Percentiles rank a stretch among this genome's conserved stretches.
phyloP scores from a whole-genome alignment of 768 basidiomycete genomes.

The Russula sp. region DNA sequence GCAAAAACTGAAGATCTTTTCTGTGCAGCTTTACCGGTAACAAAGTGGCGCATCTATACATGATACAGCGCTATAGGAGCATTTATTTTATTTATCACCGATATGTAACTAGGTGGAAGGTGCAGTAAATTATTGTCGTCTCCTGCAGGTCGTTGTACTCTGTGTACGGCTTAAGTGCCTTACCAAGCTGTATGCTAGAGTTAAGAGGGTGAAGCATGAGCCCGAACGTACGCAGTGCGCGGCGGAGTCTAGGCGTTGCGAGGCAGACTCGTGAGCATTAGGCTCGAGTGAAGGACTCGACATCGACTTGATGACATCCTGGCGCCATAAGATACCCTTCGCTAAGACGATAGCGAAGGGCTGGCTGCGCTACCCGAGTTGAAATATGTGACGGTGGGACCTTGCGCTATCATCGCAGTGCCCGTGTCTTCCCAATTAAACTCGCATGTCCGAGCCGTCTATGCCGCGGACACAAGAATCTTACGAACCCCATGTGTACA shows the following conservation, averaged over 20 bases:
- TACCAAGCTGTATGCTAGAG: background rate
- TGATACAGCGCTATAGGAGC: conserved; percentile 23
- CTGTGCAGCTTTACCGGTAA: conserved; percentile 56
- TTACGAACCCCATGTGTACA: background rate
- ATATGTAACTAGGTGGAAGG: background rate
- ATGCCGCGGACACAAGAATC: background rate
- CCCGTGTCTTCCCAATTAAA: too few species aligned
- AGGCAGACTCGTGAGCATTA: too few species aligned
- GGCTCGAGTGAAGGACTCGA: too few species aligned
- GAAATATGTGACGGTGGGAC: too few species aligned
- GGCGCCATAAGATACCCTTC: too few species aligned
- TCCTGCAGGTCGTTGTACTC: background rate
- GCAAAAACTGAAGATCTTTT: background rate
- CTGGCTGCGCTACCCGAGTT: too few species aligned
- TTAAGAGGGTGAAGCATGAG: background rate
- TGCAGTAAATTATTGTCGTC: background rate
- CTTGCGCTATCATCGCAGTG: too few species aligned
- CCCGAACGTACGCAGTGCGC: too few species aligned
- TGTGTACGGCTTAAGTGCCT: background rate
- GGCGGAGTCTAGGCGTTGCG: too few species aligned
- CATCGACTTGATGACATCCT: too few species aligned
- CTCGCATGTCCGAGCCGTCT: background rate
- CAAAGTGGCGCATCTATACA: conserved; percentile 69
- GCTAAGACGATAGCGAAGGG: too few species aligned
- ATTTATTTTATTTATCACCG: background rate